Evolutionary conservation across 495 filamentous ascomycete species (phyloP), one percentile per base, ranked within the genome.

Genomic region (Staphylotrichum longicolle): DNA sequence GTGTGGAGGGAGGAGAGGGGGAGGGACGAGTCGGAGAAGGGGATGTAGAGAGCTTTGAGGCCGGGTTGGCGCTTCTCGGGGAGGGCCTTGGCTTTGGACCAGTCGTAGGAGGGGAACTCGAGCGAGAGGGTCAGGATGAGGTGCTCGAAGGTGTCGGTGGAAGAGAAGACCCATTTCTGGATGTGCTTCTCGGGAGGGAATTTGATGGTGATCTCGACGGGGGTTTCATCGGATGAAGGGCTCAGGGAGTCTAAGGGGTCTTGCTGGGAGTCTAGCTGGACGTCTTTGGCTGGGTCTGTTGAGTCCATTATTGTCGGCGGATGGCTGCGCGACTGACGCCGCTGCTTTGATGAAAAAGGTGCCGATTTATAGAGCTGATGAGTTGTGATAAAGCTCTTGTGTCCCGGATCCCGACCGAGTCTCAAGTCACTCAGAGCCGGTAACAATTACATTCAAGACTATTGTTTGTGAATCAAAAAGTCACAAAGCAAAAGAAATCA

Each of bases 1-100:
- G 71, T 61, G 39, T 73, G 58, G 27, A 88, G 75, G 63, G 80
- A 44, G 68, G 82, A 34, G 68, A 91, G 72, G 58, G 73, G 72
- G 34, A 70, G 65, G 39, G 66, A 32, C 45, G 53, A 59, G 63
- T 72, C 72, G 39, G 62, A 47, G 70, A 84, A 57, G 58, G 61
- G 57, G 40, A 66, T 68, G 62, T 70, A 64, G 50, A 71, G 52
- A 4, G 65, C 12, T 40, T 64, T 67, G 57, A 65, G 44, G 9
- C 33, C 15, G 0, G 58, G 41, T n/a, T 32, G 51, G 11, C 60
- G 67, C 55, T 65, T 64, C 34, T 67, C 69, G 47, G 61, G 37
- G 52, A 74, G 69, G 55, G 64, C 66, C 65, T 75, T 71, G 65
- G 59, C 56, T 39, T 65, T 64, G 9, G 62, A 20, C 70, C 70